These are phyloP conservation scores for Rhizophora apiculata DNA, from an alignment of 345 rosid genomes.

Conservation along the genomic window DNA sequence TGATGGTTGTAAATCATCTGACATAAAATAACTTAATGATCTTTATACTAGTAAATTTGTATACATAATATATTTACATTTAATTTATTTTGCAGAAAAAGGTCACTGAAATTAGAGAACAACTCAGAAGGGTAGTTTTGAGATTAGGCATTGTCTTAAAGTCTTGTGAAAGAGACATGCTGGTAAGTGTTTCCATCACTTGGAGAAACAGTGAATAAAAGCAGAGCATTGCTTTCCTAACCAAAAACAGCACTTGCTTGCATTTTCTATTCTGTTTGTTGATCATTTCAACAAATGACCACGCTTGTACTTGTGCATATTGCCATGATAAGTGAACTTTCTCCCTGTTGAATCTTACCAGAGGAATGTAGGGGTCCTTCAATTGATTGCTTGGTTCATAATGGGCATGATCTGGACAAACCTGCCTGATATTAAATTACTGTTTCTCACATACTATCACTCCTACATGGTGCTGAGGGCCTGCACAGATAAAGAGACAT, in stretches of 20 bases:
- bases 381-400: neutral
- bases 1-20: neutral
- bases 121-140: conserved; percentile 66
- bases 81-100: conserved; percentile 53
- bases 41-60: neutral
- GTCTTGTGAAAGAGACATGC: conserved; percentile 71
- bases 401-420: neutral
- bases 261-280: neutral
- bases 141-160: conserved; percentile 73
- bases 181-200: conserved; percentile 31
- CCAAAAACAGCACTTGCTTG: neutral
- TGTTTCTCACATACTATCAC: neutral
- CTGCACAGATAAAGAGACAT: too few relatives aligned
- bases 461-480: neutral
- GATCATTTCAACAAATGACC: neutral
- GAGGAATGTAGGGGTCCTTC: neutral
- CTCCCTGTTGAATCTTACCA: neutral
- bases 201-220: neutral
- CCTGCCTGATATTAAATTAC: neutral
- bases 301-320: neutral
- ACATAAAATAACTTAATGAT: neutral
- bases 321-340: neutral
- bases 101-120: conserved; percentile 72
- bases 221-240: neutral
- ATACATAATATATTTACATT: neutral